Conservation (phyloP, 257 asterid species). For the Prunella vulgaris region DNA sequence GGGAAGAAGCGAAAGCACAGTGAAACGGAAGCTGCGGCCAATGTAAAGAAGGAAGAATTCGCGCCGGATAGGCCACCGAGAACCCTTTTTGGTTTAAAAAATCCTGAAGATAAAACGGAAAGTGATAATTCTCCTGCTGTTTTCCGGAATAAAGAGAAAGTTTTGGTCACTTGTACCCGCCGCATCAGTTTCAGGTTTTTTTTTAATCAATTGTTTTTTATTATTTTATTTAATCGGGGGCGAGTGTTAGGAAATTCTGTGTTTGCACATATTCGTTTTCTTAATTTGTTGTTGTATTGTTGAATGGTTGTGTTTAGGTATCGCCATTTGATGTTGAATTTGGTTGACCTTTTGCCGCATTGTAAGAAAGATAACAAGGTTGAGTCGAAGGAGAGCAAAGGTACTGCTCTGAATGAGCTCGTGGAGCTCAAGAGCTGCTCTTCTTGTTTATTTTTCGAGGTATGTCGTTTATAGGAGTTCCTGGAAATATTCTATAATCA, state of each 20-base stretch:
- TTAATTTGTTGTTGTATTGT: background rate
- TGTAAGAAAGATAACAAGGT: slow-evolving; percentile 92
- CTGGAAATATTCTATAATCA: background rate
- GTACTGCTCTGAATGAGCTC: slow-evolving; percentile 83
- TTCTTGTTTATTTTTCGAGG: slow-evolving; percentile 96
- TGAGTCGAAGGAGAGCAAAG: slow-evolving; percentile 88
- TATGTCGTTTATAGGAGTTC: slow-evolving; percentile 11
- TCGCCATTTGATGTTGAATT: slow-evolving; percentile 90
- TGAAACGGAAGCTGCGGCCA: slow-evolving; percentile 36
- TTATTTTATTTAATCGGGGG: background rate
- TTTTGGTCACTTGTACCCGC: slow-evolving; percentile 84
- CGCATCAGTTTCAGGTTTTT: slow-evolving; percentile 77
- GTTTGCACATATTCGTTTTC: background rate
- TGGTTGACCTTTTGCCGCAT: slow-evolving; percentile 84
- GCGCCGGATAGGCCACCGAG: slow-evolving; percentile 76
- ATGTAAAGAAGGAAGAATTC: slow-evolving; percentile 41
- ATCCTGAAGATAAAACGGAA: slow-evolving; percentile 19
- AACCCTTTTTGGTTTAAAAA: slow-evolving; percentile 83
- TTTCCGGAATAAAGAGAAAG: slow-evolving; percentile 82
- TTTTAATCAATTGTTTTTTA: background rate
- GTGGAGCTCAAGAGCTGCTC: slow-evolving; percentile 89
- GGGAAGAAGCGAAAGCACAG: slow-evolving; percentile 79
- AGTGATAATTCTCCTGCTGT: slow-evolving; percentile 15
- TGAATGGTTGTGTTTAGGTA: slow-evolving; percentile 49
- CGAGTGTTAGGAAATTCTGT: background rate